Evolutionary conservation across 495 filamentous ascomycete genomes (phyloP).

Genomic region (Podospora conica): DNA sequence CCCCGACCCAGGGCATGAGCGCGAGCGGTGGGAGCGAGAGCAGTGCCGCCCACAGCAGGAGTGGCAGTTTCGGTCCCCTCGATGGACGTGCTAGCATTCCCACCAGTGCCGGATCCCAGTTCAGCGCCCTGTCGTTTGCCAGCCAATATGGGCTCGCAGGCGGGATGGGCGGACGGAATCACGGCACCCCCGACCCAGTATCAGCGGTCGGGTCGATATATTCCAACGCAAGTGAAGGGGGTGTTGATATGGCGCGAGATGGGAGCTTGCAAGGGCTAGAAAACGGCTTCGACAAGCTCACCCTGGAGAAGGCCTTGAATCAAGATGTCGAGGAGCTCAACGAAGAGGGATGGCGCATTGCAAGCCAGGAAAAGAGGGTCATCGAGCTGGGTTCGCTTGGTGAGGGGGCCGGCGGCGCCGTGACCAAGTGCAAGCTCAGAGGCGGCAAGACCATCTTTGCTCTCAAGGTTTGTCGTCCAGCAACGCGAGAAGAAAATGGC

Average conservation of each 20-base stretch:
- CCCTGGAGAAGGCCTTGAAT: conserved; percentile 69
- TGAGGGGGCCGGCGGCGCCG: conserved; percentile 92
- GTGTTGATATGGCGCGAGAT: conserved; percentile 67
- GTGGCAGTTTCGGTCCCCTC: conserved; percentile 66
- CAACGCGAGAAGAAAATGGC: neutral
- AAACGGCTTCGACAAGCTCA: conserved; percentile 65
- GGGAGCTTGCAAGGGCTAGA: conserved; percentile 61
- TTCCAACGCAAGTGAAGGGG: conserved; percentile 64
- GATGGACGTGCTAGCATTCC: conserved; percentile 69
- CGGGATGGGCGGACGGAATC: conserved; percentile 29
- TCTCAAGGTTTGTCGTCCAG: conserved; percentile 64
- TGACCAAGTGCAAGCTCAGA: conserved; percentile 82
- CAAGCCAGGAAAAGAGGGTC: conserved; percentile 80
- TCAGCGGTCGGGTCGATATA: conserved; percentile 81
- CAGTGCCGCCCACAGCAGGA: conserved; percentile 60
- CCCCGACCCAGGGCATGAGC: conserved; percentile 47
- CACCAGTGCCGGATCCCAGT: conserved; percentile 74
- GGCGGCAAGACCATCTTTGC: conserved; percentile 93
- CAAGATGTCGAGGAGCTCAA: conserved; percentile 91
- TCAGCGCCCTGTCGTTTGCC: conserved; percentile 68
- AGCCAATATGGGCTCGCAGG: conserved; percentile 55
- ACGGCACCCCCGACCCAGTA: conserved; percentile 73
- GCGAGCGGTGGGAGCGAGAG: conserved; percentile 67
- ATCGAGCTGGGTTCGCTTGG: conserved; percentile 83
- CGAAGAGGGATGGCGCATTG: conserved; percentile 90